These are phyloP conservation scores for Thuja plicata DNA, from an alignment of 83 land plant genomes.

Conservation along the genomic window DNA sequence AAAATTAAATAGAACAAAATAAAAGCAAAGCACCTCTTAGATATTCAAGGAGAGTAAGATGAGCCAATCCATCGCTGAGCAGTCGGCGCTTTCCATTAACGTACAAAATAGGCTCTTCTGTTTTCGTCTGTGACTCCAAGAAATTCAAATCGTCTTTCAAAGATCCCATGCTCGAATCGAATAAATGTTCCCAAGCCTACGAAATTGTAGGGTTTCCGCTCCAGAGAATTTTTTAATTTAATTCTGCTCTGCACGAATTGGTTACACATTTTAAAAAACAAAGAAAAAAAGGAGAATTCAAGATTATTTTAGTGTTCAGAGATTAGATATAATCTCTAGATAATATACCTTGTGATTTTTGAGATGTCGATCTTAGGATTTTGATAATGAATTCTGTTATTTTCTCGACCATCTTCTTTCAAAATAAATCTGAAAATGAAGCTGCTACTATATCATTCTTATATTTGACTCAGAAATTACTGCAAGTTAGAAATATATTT, in stretches of 20 bases:
- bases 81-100: constrained; percentile 86
- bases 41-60: constrained; percentile 87
- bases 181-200: background rate
- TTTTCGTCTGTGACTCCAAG: background rate
- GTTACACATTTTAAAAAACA: background rate
- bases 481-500: too few relatives aligned
- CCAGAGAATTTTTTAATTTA: background rate
- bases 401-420: too few relatives aligned
- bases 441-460: too few relatives aligned
- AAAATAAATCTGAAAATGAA: too few relatives aligned
- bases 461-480: too few relatives aligned
- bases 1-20: background rate
- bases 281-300: too few relatives aligned
- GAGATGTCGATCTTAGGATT: too few relatives aligned
- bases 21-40: constrained; percentile 59
- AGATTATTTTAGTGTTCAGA: too few relatives aligned
- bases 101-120: constrained; percentile 57
- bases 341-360: too few relatives aligned
- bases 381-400: too few relatives aligned
- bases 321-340: too few relatives aligned
- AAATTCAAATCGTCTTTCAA: constrained; percentile 27
- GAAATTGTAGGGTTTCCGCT: background rate
- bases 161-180: constrained; percentile 32
- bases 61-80: constrained; percentile 78
- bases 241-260: background rate